Evolutionary conservation across 345 rosid species (phyloP), one percentile per base, ranked within the genome.

Genomic region (Ceriops tagal): DNA sequence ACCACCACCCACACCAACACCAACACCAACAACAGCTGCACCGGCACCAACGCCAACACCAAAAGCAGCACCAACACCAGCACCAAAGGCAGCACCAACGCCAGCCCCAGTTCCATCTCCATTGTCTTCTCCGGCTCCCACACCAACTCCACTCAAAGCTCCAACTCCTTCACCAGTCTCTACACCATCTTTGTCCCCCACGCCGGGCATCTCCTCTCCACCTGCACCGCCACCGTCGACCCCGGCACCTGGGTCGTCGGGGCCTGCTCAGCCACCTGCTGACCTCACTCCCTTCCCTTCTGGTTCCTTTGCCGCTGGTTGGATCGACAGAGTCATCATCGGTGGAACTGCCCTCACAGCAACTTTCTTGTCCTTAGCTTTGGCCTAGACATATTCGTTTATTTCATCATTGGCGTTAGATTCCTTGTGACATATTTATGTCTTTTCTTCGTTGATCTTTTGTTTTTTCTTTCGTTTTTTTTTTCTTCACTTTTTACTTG

Each of bases 331-430:
- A 71, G 79, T 56, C 19, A 28, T 39, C 51, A 43, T 79, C 43
- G 72, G 69, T 0, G 87, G 85, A 35, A 85, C 84, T 58, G 84
- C 81, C 43, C 66, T 85, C 16, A 79, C 85, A 8, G 91, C 81
- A 61, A 76, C 83, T 61, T 21, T 87, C 67, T 81, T 83, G 66
- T 87, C 88, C 73, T 79, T 75, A 61, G 69, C 82, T 70, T 82
- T 87, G 84, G 91, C 88, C 67, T 89, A 84, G 76, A 71, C 55
- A 51, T 20, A 28, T 35, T 55, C 32, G 20, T 0, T 11, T 16
- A 0, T 49, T 15, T n/a, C 20, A 1, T 35, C 19, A 0, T 37
- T 43, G 72, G 76, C 73, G 69, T 61, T 53, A 61, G 79, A 61
- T 73, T 70, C 31, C 66, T 59, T 30, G 57, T 62, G 37, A 56